A percentile compares a stretch with the other conserved stretches of the same genome.
phyloP scores from a whole-genome alignment of 2,329 filamentous ascomycete species.

The Exophiala calicioides region DNA sequence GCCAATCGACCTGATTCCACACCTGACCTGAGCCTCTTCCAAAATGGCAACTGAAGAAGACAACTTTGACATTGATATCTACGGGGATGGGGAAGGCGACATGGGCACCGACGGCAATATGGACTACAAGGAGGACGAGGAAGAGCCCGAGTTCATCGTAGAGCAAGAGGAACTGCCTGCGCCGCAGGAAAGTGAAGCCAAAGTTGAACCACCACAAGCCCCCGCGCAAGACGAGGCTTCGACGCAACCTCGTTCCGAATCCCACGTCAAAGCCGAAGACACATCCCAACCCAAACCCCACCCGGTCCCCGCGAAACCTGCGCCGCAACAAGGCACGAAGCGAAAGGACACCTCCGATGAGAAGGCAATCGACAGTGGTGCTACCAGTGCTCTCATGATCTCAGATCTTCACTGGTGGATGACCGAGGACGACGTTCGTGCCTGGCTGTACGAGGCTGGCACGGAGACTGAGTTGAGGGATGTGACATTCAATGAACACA shows the following conservation, averaged over 20 bases:
- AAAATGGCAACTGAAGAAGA: constrained; percentile 61
- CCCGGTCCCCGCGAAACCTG: constrained; percentile 31
- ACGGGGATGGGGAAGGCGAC: constrained; percentile 56
- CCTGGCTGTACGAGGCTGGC: constrained; percentile 76
- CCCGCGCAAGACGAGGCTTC: constrained; percentile 3
- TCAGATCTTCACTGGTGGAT: constrained; percentile 97
- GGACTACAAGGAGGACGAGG: constrained; percentile 40
- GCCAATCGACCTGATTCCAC: constrained; percentile 21
- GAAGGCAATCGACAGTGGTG: constrained; percentile 58
- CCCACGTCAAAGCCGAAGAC: constrained; percentile 2
- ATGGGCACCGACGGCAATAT: constrained; percentile 45
- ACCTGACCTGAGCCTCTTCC: constrained; percentile 6
- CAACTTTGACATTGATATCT: constrained; percentile 72
- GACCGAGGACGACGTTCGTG: constrained; percentile 90
- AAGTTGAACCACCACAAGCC: constrained; percentile 9
- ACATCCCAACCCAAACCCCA: constrained; percentile 3
- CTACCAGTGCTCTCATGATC: constrained; percentile 73
- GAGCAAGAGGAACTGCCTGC: constrained; percentile 12
- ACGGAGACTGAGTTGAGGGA: constrained; percentile 86
- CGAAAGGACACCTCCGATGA: constrained; percentile 62
- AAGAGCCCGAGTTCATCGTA: constrained; percentile 15
- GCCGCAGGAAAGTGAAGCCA: constrained; percentile 2
- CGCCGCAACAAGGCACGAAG: constrained; percentile 60
- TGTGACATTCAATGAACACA: constrained; percentile 96
- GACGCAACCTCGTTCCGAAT: not conserved